A percentile compares a stretch with the other conserved stretches of the same genome.
phyloP scores from a whole-genome alignment of 2,329 filamentous ascomycete species.

The Monosporascus sp. region DNA sequence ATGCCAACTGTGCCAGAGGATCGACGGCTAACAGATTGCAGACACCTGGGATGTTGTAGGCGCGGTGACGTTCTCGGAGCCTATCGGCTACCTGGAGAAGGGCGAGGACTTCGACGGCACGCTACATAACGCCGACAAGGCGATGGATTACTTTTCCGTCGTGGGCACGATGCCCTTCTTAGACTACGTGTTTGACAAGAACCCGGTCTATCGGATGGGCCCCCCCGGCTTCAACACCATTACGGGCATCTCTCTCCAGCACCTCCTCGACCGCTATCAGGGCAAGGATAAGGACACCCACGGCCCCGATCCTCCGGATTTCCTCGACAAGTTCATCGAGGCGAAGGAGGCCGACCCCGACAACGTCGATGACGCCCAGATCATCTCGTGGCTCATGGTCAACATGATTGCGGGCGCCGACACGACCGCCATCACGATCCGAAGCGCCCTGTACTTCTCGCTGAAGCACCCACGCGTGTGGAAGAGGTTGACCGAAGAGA shows the following conservation, averaged over 20 bases:
- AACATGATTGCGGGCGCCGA: conserved; percentile 32
- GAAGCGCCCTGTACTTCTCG: conserved; percentile 31
- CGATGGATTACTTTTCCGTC: conserved; percentile 30
- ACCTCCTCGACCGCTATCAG: conserved; percentile 10
- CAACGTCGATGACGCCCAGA: conserved; percentile 22
- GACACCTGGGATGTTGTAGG: conserved; percentile 38
- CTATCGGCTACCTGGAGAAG: conserved; percentile 36
- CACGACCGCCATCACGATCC: conserved; percentile 31
- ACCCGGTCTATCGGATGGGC: conserved; percentile 20
- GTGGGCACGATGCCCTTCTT: conserved; percentile 23
- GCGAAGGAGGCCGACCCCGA: conserved; percentile 22
- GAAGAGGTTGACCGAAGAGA: conserved; percentile 30
- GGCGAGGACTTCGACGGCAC: conserved; percentile 33
- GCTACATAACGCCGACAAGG: conserved; percentile 20
- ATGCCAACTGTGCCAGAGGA: too few relatives aligned
- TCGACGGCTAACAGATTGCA: too few relatives aligned
- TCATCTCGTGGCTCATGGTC: conserved; percentile 22
- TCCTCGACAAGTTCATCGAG: conserved; percentile 31
- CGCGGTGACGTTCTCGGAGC: conserved; percentile 33
- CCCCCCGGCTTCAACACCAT: conserved; percentile 18
- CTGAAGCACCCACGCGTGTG: conserved; percentile 26
- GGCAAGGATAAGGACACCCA: conserved; percentile 7
- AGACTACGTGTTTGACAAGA: conserved; percentile 25
- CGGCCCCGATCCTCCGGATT: conserved; percentile 20
- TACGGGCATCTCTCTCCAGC: conserved; percentile 12